phyloP scores from a whole-genome alignment of 768 basidiomycete species.

The Leccinellum luteum region DNA sequence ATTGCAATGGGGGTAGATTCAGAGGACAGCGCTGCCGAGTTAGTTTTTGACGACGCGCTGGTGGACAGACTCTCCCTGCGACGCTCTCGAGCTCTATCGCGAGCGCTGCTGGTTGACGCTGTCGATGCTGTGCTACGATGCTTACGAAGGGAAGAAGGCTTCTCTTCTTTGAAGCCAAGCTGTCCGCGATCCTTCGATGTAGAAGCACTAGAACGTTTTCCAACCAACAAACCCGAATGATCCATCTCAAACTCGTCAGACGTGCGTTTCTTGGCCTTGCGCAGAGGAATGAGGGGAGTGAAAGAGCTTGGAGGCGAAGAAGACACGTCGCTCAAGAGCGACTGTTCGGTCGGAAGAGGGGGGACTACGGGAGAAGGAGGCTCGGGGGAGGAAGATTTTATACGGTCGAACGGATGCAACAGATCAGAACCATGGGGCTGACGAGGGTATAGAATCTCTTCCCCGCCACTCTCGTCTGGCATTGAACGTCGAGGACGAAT shows the following conservation, averaged over 20 bases:
- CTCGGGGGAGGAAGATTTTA: conserved; percentile 31
- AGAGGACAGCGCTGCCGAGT: not conserved
- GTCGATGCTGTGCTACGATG: conserved; percentile 71
- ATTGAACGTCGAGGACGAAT: conserved; percentile 63
- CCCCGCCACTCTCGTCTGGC: conserved; percentile 84
- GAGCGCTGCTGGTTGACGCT: conserved; percentile 36
- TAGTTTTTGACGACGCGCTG: conserved; percentile 39
- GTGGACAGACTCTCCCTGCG: conserved; percentile 48
- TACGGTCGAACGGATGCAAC: conserved; percentile 31
- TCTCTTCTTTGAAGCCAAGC: conserved; percentile 46
- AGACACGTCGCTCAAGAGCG: conserved; percentile 27
- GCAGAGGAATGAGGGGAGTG: conserved; percentile 36
- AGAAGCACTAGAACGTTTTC: conserved; percentile 44
- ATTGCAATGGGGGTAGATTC: conserved; percentile 27
- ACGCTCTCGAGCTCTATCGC: conserved; percentile 49
- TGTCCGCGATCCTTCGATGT: conserved; percentile 26
- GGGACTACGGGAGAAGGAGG: conserved; percentile 26
- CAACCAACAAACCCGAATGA: conserved; percentile 57
- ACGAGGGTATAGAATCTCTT: conserved; percentile 86
- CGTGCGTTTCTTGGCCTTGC: conserved; percentile 68
- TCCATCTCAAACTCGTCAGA: conserved; percentile 85
- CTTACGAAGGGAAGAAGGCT: conserved; percentile 48
- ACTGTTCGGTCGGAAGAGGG: conserved; percentile 33
- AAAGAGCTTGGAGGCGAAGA: conserved; percentile 68
- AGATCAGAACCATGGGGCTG: conserved; percentile 39